A percentile compares a stretch with the other conserved stretches of the same genome.
These are phyloP conservation scores for Cudoniella acicularis DNA, from an alignment of 495 filamentous ascomycete species.

Conservation along the genomic window DNA sequence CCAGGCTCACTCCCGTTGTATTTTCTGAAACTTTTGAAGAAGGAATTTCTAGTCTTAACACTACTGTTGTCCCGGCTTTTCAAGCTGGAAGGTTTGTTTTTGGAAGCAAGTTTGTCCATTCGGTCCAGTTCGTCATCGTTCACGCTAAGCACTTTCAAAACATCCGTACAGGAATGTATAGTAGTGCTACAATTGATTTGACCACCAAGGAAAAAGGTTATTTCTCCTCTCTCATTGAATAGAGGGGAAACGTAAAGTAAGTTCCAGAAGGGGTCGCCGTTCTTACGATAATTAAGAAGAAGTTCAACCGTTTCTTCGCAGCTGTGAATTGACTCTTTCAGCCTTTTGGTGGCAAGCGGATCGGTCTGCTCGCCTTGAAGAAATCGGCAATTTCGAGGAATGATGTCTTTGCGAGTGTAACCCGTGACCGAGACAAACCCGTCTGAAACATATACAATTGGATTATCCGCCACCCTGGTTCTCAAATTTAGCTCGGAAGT, in stretches of 20 bases:
- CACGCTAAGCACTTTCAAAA: slow-evolving; percentile 41
- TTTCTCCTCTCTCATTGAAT: slow-evolving; percentile 36
- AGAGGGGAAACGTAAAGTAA: slow-evolving; percentile 50
- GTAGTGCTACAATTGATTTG: slow-evolving; percentile 55
- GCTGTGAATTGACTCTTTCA: slow-evolving; percentile 37
- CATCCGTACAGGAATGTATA: slow-evolving; percentile 43
- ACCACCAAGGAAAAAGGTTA: slow-evolving; percentile 48
- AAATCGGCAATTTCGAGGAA: slow-evolving; percentile 48
- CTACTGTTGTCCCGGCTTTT: no score
- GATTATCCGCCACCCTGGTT: slow-evolving; percentile 41
- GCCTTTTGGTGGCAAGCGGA: slow-evolving; percentile 31
- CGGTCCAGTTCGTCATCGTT: slow-evolving; percentile 26
- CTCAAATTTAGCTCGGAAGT: neutral
- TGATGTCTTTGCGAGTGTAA: slow-evolving; percentile 42
- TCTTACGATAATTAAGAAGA: slow-evolving; percentile 48
- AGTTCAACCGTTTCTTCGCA: slow-evolving; percentile 47
- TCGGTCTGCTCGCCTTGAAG: slow-evolving; percentile 48
- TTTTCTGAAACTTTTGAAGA: slow-evolving; percentile 33
- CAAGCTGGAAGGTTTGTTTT: slow-evolving; percentile 7
- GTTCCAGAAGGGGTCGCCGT: slow-evolving; percentile 54
- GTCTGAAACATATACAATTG: slow-evolving; percentile 48
- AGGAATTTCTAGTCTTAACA: slow-evolving; percentile 15
- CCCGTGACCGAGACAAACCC: slow-evolving; percentile 46
- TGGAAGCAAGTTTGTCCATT: slow-evolving; percentile 26
- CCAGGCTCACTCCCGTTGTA: slow-evolving; percentile 13